Base-by-base conservation (phyloP, 805 yeast species). In the Limtongozyma cylindracea region DNA sequence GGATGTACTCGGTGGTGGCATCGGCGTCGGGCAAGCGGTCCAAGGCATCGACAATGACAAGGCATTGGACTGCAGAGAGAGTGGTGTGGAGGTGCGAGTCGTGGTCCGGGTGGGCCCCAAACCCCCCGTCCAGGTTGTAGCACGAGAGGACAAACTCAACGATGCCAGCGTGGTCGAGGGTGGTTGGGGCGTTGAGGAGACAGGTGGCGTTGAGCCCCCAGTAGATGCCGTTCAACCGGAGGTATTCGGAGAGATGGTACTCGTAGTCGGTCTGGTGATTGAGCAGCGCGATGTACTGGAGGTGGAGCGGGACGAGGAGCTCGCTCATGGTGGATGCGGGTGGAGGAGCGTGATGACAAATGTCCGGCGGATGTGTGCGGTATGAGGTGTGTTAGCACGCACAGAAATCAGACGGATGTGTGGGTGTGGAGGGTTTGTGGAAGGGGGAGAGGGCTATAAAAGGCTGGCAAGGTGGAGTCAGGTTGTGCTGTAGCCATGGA, bases 211-310 rank as follows among this genome's bases (percentile, higher is more conserved):
- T 70, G 3, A 77, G 49, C 0, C 95, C 96, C 99, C 99, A 88
- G 40, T 88, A 88, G 1, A 88, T 55, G 2, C 96, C 98, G 34
- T 76, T 78, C 54, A 88, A 44, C 16, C 95, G 56, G 22, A 88
- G 50, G 40, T 88, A 96, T 35, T 88, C 96, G 8, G 77, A 62
- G 23, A 82, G 43, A 88, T 92, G 78, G 43, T 78, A 82, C 33
- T 72, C 80, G 48, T 37, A 70, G 8, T 42, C 26, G 13, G 36
- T 19, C 18, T 37, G 35, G 9, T 49, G 43, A 29, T 51, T 53
- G 17, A 49, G 47, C 11, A 39, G 38, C 21, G 43, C 29, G 11
- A 49, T 38, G 31, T 39, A 51, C 13, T 42, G 32, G 19, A 51
- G 34, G 29, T 51, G 58, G 6, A 13, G 6, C 15, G n/a, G n/a